Base-by-base conservation (phyloP, 441 rosid genomes). In the Aleurites moluccanus region DNA sequence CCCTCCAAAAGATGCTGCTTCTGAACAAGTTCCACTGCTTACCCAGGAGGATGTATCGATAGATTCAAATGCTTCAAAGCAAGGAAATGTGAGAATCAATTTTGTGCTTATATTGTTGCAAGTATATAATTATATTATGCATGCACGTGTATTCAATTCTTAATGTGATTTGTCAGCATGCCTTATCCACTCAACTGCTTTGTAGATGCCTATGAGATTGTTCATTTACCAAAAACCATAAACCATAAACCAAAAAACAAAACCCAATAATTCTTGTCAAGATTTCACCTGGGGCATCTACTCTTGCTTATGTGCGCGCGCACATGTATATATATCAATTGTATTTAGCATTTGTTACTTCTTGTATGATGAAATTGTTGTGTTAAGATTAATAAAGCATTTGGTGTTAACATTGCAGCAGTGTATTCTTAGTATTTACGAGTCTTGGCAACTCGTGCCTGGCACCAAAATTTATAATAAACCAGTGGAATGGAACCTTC, bases 21-120 rank as follows among this genome's bases (percentile, higher is more conserved):
- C 89, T 8, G 96, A 93, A 84, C 90, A 86, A 74, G 84, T 76
- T 77, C 93, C 97, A 21, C 80, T 96, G 85, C 88, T 96, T 79
- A 60, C 78, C 55, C 76, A 82, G 30, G 89, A 80, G 69, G 80
- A 78, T 59, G 86, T 55, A 70, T 75, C 79, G 57, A 49, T 64
- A 49, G 83, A 83, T 65, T 73, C 85, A 73, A 70, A 76, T 79
- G 76, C 59, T 27, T 27, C 20, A 10, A 57, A 57, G 35, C 9
- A 25, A 27, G 64, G 35, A 59, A 59, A 59, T 38, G 64, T 59
- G 38, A 59, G 38, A 59, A 59, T 10, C 16, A 27, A 13, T 14
- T 25, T 27, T 27, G 64, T 11, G 64, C 33, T 11, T 25, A 0
- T 59, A 23, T 56, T 9, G 40, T 38, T 6, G 40, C 6, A 38